phyloP scores from a whole-genome alignment of 805 yeast species.

The Limtongia smithiae region DNA sequence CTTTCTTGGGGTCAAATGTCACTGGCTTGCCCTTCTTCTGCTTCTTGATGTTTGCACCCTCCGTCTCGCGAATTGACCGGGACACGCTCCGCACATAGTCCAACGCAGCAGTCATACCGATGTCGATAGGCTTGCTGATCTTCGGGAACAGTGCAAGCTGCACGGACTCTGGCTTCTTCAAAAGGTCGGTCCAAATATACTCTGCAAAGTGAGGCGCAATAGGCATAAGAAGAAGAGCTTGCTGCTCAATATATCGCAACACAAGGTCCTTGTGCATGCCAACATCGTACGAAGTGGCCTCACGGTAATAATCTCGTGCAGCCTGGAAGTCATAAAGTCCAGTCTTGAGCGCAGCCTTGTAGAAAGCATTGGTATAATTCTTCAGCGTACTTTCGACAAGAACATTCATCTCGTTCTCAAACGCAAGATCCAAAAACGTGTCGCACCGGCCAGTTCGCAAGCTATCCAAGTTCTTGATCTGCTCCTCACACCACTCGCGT shows the following conservation, averaged over 20 bases:
- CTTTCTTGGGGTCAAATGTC: slow-evolving; percentile 70
- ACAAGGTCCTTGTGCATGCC: slow-evolving; percentile 84
- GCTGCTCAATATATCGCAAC: slow-evolving; percentile 77
- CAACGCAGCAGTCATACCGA: slow-evolving; percentile 60
- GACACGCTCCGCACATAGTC: slow-evolving; percentile 74
- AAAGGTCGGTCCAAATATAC: slow-evolving; percentile 77
- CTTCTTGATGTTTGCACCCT: slow-evolving; percentile 73
- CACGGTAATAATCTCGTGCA: slow-evolving; percentile 95
- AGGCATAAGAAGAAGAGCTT: slow-evolving; percentile 81
- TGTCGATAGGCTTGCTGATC: slow-evolving; percentile 62
- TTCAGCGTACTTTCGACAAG: slow-evolving; percentile 71
- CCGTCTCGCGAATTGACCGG: slow-evolving; percentile 88
- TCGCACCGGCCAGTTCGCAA: slow-evolving; percentile 45
- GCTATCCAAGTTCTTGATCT: slow-evolving; percentile 37
- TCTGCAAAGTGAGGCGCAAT: slow-evolving; percentile 96
- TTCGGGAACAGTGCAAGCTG: slow-evolving; percentile 80
- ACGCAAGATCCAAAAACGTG: slow-evolving; percentile 78
- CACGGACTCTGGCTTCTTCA: slow-evolving; percentile 61
- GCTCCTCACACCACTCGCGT: slow-evolving; percentile 93
- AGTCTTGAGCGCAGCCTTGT: slow-evolving; percentile 81
- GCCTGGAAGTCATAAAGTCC: slow-evolving; percentile 94
- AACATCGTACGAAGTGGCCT: slow-evolving; percentile 50
- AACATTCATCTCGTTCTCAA: slow-evolving; percentile 87
- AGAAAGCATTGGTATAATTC: slow-evolving; percentile 68
- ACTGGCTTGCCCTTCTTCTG: slow-evolving; percentile 82